phyloP scores from a whole-genome alignment of 139 green algal species.

The Coelastrella sp. region DNA sequence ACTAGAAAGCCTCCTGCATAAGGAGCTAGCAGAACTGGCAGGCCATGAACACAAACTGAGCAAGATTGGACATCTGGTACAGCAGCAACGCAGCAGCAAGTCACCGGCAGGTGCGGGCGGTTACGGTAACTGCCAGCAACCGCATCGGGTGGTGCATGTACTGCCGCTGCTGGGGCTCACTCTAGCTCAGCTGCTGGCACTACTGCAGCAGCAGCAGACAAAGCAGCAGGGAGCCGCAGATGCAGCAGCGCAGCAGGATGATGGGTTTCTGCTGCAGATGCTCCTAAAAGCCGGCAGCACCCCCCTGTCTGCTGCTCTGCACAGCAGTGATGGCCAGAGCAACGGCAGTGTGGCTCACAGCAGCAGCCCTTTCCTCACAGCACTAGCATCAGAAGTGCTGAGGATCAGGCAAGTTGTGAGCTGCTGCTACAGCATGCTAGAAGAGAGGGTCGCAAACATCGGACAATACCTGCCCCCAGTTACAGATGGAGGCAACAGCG shows the following conservation, averaged over 20 bases:
- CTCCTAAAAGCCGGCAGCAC: neutral
- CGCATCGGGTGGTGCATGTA: neutral
- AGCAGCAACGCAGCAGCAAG: neutral
- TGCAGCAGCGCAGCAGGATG: neutral
- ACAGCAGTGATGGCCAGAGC: conserved; percentile 22
- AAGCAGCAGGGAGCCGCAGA: neutral
- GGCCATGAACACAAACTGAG: neutral
- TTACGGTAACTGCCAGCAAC: neutral
- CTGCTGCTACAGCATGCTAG: neutral
- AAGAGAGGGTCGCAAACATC: neutral
- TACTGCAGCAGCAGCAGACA: conserved; percentile 5
- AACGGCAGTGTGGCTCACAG: too few species aligned
- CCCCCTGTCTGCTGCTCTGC: neutral
- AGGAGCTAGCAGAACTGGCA: conserved; percentile 15
- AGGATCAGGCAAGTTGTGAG: neutral
- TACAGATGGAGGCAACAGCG: neutral
- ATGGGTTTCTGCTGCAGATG: neutral
- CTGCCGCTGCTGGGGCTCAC: conserved; percentile 24
- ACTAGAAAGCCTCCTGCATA: neutral
- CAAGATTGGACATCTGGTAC: neutral
- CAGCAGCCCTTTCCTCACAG: neutral
- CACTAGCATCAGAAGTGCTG: neutral
- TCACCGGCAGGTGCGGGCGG: neutral
- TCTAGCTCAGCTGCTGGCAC: neutral
- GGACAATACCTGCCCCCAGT: conserved; percentile 29